A percentile compares a stretch with the other conserved stretches of the same genome.
phyloP scores from a whole-genome alignment of 768 basidiomycete species.

The Amanita rubescens region DNA sequence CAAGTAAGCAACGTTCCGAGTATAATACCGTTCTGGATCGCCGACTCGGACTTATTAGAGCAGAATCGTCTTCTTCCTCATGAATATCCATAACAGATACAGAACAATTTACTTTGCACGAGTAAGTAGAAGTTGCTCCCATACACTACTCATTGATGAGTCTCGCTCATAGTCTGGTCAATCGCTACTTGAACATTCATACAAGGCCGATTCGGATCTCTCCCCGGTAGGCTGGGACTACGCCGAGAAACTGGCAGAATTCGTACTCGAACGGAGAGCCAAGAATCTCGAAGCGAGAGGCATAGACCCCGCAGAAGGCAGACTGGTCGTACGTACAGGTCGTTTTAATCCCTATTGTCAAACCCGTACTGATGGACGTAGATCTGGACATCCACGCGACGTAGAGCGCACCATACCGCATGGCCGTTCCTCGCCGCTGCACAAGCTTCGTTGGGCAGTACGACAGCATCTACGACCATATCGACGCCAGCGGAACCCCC shows the following conservation, averaged over 20 bases:
- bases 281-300: slow-evolving; percentile 71
- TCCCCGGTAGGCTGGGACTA: slow-evolving; percentile 96
- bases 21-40: neutral
- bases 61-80: slow-evolving; percentile 95
- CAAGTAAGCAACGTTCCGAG: slow-evolving; percentile 41
- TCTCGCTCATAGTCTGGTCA: slow-evolving; percentile 85
- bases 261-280: slow-evolving; percentile 76
- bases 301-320: slow-evolving; percentile 48
- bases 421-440: slow-evolving; percentile 76
- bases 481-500: slow-evolving; percentile 1
- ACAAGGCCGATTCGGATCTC: slow-evolving; percentile 96
- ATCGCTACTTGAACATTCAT: slow-evolving; percentile 96
- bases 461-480: slow-evolving; percentile 9
- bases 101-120: slow-evolving; percentile 95
- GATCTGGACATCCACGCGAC: slow-evolving; percentile 97
- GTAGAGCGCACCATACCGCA: slow-evolving; percentile 90
- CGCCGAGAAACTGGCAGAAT: slow-evolving; percentile 81
- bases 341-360: neutral
- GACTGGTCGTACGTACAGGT: slow-evolving; percentile 50
- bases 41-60: slow-evolving; percentile 42
- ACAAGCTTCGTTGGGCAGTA: slow-evolving; percentile 15
- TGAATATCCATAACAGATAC: slow-evolving; percentile 96
- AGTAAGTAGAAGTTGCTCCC: slow-evolving; percentile 37
- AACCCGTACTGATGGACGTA: slow-evolving; percentile 20
- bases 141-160: neutral